phyloP scores from a whole-genome alignment of 768 basidiomycete genomes.

The Filobasidium wieringae region DNA sequence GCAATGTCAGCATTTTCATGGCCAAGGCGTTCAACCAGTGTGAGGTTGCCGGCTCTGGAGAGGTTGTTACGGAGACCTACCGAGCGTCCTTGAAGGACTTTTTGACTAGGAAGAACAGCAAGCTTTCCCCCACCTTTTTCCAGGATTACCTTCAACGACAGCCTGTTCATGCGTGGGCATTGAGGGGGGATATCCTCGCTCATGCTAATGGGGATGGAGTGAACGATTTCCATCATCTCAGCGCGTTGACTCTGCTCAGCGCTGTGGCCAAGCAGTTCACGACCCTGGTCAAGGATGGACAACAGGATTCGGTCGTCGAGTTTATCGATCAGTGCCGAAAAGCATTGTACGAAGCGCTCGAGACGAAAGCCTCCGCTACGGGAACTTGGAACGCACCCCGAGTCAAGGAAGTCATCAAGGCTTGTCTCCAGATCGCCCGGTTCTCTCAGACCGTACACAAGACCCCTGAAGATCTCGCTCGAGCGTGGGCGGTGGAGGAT shows the following conservation, averaged over 20 bases:
- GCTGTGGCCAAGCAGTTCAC: constrained; percentile 51
- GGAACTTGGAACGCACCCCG: constrained; percentile 49
- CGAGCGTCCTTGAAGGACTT: constrained; percentile 60
- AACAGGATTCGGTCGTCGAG: constrained; percentile 42
- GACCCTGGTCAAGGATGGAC: constrained; percentile 25
- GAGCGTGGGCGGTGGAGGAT: constrained; percentile 51
- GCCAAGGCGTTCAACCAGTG: constrained; percentile 43
- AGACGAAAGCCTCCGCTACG: constrained; percentile 31
- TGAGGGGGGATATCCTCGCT: constrained; percentile 53
- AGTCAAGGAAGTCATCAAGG: constrained; percentile 67
- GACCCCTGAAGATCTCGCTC: constrained; percentile 30
- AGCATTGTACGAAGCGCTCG: constrained; percentile 43
- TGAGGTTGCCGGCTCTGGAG: constrained; percentile 16
- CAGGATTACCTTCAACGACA: constrained; percentile 61
- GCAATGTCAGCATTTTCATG: constrained; percentile 60
- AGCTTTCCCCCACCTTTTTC: constrained; percentile 62
- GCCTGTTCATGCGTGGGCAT: constrained; percentile 53
- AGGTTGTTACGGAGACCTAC: constrained; percentile 49
- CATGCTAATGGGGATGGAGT: constrained; percentile 49
- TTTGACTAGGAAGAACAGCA: constrained; percentile 65
- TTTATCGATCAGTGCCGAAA: constrained; percentile 49
- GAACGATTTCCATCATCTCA: constrained; percentile 64
- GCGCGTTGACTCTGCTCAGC: constrained; percentile 62
- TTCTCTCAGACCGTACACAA: constrained; percentile 48
- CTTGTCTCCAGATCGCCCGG: constrained; percentile 54